Evolutionary conservation across 2,329 filamentous ascomycete species (phyloP).

Genomic region (Trichoderma guizhouense): DNA sequence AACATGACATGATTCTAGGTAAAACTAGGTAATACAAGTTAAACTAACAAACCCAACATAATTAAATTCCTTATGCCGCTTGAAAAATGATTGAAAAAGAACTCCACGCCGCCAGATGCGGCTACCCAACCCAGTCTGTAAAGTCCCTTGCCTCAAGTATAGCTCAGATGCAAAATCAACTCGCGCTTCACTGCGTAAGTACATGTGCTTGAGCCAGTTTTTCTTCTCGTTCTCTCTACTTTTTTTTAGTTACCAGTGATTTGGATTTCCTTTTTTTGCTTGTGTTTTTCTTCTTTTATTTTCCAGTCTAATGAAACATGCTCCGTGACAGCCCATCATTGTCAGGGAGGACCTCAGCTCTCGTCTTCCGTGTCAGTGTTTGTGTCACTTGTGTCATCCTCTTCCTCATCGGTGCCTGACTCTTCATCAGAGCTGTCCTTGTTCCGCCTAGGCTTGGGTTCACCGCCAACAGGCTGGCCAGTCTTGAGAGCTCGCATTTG

Average conservation of each 20-base stretch:
- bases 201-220: background rate
- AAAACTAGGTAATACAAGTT: constrained; percentile 13
- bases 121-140: background rate
- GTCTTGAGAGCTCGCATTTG: constrained; percentile 87
- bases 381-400: constrained; percentile 63
- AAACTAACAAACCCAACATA: background rate
- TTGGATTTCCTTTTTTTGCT: background rate
- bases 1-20: background rate
- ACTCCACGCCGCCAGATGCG: constrained; percentile 14
- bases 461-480: constrained; percentile 58
- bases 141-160: background rate
- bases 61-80: constrained; percentile 22
- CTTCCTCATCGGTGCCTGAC: constrained; percentile 72
- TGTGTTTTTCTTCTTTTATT: background rate
- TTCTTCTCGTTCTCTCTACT: background rate
- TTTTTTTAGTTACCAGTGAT: background rate
- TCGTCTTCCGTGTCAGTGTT: constrained; percentile 67
- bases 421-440: constrained; percentile 60
- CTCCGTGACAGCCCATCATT: constrained; percentile 24
- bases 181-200: background rate
- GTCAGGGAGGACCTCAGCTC: constrained; percentile 24
- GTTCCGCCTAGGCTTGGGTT: constrained; percentile 54
- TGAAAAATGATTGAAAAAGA: background rate
- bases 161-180: background rate
- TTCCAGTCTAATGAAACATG: constrained; percentile 16